phyloP scores from a whole-genome alignment of 352 stramenopile genomes.

The Blastocystis sp. region DNA sequence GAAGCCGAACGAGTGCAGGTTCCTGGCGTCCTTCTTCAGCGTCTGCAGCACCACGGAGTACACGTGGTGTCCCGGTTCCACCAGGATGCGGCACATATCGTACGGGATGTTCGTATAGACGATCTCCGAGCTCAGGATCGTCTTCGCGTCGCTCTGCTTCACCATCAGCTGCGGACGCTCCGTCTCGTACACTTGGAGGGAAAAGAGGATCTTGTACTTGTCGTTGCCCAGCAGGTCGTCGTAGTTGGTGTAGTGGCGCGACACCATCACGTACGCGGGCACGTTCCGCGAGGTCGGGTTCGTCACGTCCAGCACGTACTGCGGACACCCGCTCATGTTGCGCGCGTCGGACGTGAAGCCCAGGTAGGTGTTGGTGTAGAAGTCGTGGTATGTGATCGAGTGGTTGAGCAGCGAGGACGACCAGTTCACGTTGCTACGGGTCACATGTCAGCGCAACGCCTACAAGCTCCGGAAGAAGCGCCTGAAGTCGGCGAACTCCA shows the following conservation, averaged over 20 bases:
- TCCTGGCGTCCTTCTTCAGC: neutral
- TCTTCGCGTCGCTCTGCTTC: conserved; percentile 13
- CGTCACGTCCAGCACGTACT: conserved; percentile 87
- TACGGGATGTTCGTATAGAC: conserved; percentile 57
- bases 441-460: neutral
- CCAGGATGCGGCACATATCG: neutral
- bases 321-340: conserved; percentile 89
- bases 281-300: conserved; percentile 77
- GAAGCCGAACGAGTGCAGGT: conserved; percentile 34
- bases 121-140: neutral
- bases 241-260: conserved; percentile 86
- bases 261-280: conserved; percentile 88
- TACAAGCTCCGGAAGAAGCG: conserved; percentile 88
- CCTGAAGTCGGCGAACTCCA: conserved; percentile 89
- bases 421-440: conserved; percentile 86
- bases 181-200: conserved; percentile 25
- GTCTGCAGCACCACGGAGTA: conserved; percentile 33
- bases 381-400: conserved; percentile 79
- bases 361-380: conserved; percentile 83
- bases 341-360: conserved; percentile 87
- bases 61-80: conserved; percentile 8
- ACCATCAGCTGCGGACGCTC: conserved; percentile 2
- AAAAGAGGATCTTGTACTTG: neutral
- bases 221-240: conserved; percentile 70
- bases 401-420: conserved; percentile 86